A percentile compares a stretch with the other conserved stretches of the same genome.
Evolutionary conservation across 2,329 filamentous ascomycete species (phyloP).

Genomic region (Sporothrix luriei): DNA sequence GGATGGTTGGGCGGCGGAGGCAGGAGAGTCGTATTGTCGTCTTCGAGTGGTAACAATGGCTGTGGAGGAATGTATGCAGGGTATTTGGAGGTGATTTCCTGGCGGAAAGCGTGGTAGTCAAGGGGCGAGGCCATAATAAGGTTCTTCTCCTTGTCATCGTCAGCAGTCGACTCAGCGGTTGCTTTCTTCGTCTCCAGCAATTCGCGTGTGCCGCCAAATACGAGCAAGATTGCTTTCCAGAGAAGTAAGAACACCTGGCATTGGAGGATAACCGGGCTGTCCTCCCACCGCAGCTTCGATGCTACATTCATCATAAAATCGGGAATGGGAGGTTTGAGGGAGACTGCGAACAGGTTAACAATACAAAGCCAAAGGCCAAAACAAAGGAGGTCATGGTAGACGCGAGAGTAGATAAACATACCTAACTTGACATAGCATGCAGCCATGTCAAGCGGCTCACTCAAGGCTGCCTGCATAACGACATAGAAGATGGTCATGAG

Average conservation of each 20-base stretch:
- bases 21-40: constrained; percentile 87
- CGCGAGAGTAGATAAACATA: constrained; percentile 43
- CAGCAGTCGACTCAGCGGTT: constrained; percentile 62
- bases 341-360: constrained; percentile 46
- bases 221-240: constrained; percentile 87
- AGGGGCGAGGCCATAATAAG: constrained; percentile 89
- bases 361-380: too few species aligned
- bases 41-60: constrained; percentile 79
- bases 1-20: constrained; percentile 80
- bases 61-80: constrained; percentile 91
- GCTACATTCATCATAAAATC: constrained; percentile 71
- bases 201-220: constrained; percentile 77
- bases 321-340: constrained; percentile 67
- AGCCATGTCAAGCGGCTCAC: constrained; percentile 54
- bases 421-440: constrained; percentile 54
- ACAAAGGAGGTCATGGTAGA: neutral
- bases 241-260: constrained; percentile 76
- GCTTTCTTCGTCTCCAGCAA: constrained; percentile 73
- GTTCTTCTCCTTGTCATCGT: constrained; percentile 67
- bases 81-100: constrained; percentile 97
- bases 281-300: constrained; percentile 73
- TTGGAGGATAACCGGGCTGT: constrained; percentile 61
- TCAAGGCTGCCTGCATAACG: constrained; percentile 59
- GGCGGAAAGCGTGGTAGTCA: constrained; percentile 93
- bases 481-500: constrained; percentile 39